Evolutionary conservation across 2,329 filamentous ascomycete species (phyloP), one percentile per base, ranked within the genome.

Genomic region (Cladobotryum protrusum): DNA sequence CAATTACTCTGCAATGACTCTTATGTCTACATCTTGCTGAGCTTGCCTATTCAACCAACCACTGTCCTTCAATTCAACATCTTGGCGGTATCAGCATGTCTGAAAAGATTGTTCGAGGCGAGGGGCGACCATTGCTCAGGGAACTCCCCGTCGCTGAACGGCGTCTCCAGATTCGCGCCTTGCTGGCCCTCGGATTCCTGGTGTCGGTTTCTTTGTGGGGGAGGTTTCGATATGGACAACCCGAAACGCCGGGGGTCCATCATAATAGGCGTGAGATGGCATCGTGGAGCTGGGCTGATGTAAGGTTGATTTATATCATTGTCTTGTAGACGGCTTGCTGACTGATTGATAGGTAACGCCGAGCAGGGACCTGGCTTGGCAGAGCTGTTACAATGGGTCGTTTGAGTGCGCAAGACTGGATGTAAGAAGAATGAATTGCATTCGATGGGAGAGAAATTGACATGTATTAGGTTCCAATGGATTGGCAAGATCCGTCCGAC

Each of bases 391-490:
- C 47, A 56, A 61, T 1, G 54, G 48, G 12, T 43, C 52, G 6
- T 63, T 63, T 24, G 59, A 67, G 35, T 68, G 66, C 50, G 64
- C 66, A 4, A 62, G 66, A 42, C 56, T 68, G 1, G 63, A 68
- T 42, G 66, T 66, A 1, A 13, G 4, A 29, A 29, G 24, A 7
- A 9, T 29, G 4, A 29, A 29, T 9, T 29, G 11, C 1, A 43
- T 4, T 47, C 56, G 12, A 56, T 18, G 7, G 13, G 13, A 5
- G 14, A 14, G 14, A 32, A 32, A 19, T 7, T n/a, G 4, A 44
- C 17, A 8, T 33, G n/a, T 14, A 33, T n/a, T 32, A 69, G 65
- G 59, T 69, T 12, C 66, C 67, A 0, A 68, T 67, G 64, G 60
- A 67, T 44, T 68, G 66, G 66, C 54, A 62, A 8, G 57, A 59